Conservation (phyloP, 768 basidiomycete genomes). For the Auriscalpium vulgare region DNA sequence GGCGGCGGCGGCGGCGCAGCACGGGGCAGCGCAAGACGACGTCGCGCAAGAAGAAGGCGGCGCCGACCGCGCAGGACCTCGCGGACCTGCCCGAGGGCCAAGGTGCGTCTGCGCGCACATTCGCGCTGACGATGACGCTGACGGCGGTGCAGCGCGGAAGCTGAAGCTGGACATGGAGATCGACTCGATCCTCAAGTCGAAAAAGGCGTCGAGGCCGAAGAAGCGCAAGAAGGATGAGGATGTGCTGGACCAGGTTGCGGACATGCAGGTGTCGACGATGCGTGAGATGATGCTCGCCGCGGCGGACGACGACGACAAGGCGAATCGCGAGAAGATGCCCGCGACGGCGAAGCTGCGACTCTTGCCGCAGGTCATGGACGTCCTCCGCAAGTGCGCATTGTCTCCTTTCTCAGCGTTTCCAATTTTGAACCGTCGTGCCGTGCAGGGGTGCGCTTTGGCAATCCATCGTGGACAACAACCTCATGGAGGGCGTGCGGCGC, state of each 20-base stretch:
- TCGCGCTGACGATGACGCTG: background rate
- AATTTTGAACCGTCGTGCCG: conserved; percentile 7
- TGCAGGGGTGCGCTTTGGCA: conserved; percentile 75
- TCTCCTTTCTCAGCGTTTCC: background rate
- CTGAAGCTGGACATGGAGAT: conserved; percentile 74
- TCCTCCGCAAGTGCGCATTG: conserved; percentile 76
- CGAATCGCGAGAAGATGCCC: conserved; percentile 73
- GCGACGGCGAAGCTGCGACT: conserved; percentile 79
- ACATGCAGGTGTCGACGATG: conserved; percentile 87
- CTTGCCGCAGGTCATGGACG: conserved; percentile 86
- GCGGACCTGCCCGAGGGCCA: conserved; percentile 69
- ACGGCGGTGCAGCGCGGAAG: conserved; percentile 55
- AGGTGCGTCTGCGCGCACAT: conserved; percentile 35
- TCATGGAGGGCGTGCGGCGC: conserved; percentile 78
- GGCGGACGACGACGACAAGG: conserved; percentile 73
- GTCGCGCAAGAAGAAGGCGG: conserved; percentile 8
- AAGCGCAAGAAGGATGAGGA: conserved; percentile 78
- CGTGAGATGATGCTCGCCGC: conserved; percentile 83
- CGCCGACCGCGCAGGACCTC: conserved; percentile 53
- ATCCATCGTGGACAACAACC: conserved; percentile 91
- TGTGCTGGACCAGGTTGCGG: conserved; percentile 77
- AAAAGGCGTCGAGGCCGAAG: conserved; percentile 55
- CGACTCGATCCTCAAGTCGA: conserved; percentile 80
- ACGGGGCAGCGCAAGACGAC: conserved; percentile 52
- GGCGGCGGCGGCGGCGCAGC: conserved; percentile 22